Conservation (phyloP, 768 basidiomycete genomes). For the Gautieria morchelliformis region DNA sequence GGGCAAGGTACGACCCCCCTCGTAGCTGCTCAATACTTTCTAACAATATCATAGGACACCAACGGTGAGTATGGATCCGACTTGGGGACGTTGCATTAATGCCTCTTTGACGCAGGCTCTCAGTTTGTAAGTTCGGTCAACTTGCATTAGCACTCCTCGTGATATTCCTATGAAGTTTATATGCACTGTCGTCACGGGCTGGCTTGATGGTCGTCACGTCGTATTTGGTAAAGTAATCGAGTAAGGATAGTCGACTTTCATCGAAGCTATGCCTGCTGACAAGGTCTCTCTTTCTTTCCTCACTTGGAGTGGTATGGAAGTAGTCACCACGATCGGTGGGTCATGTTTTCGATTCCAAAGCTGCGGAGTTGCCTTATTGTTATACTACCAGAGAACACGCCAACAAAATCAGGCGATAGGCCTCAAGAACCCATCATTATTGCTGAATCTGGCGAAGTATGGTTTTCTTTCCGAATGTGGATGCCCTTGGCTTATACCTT, state of each 20-base stretch:
- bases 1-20: conserved; percentile 16
- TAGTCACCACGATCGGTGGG: conserved; percentile 68
- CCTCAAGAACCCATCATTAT: conserved; percentile 75
- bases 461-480: conserved; percentile 7
- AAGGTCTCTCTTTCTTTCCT: not conserved
- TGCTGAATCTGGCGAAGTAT: conserved; percentile 80
- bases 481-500: conserved; percentile 1
- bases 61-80: conserved; percentile 47
- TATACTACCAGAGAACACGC: conserved; percentile 53
- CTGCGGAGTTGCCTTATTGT: conserved; percentile 8
- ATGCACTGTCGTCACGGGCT: conserved; percentile 75
- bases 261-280: not conserved
- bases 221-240: conserved; percentile 91
- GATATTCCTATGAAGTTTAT: conserved; percentile 61
- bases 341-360: not conserved
- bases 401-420: conserved; percentile 61
- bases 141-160: not conserved
- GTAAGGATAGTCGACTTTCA: not conserved
- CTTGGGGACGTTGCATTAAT: conserved; percentile 8
- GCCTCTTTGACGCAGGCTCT: conserved; percentile 41
- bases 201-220: conserved; percentile 90
- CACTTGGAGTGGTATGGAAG: conserved; percentile 57
- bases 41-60: conserved; percentile 56
- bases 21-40: too few relatives aligned
- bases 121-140: conserved; percentile 59